Evolutionary conservation across 441 rosid species (phyloP).

Genomic region (Viola pubescens): DNA sequence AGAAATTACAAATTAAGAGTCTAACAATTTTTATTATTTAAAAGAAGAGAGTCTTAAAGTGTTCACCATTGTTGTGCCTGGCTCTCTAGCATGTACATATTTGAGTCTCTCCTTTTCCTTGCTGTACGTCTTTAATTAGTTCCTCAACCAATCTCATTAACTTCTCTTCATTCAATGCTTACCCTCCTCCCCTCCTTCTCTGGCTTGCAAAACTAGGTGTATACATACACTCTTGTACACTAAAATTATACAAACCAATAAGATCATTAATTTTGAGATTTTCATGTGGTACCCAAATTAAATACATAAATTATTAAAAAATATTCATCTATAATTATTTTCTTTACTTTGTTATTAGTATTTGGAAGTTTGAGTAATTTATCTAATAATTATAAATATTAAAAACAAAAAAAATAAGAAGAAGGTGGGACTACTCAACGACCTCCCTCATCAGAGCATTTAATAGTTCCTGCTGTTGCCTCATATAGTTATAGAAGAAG

Average conservation of each 20-base stretch:
- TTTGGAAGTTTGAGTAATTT: background rate
- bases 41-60: no score
- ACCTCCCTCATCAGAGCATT: slow-evolving; percentile 43
- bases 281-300: no score
- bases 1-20: background rate
- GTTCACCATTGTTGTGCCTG: no score
- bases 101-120: background rate
- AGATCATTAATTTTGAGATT: background rate
- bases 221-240: background rate
- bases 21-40: background rate
- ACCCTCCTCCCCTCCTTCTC: slow-evolving; percentile 27
- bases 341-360: no score
- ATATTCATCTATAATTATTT: no score
- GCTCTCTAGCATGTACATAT: background rate
- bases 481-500: slow-evolving; percentile 15
- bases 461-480: slow-evolving; percentile 28
- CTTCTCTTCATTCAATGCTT: slow-evolving; percentile 43
- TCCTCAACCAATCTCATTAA: slow-evolving; percentile 81
- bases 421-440: slow-evolving; percentile 30
- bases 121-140: slow-evolving; percentile 14
- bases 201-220: slow-evolving; percentile 46
- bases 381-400: no score
- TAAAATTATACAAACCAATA: no score
- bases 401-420: background rate
- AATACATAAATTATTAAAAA: no score